Evolutionary conservation across 192 early-diverging fungal species (phyloP).

Genomic region (Coemansia sp.): DNA sequence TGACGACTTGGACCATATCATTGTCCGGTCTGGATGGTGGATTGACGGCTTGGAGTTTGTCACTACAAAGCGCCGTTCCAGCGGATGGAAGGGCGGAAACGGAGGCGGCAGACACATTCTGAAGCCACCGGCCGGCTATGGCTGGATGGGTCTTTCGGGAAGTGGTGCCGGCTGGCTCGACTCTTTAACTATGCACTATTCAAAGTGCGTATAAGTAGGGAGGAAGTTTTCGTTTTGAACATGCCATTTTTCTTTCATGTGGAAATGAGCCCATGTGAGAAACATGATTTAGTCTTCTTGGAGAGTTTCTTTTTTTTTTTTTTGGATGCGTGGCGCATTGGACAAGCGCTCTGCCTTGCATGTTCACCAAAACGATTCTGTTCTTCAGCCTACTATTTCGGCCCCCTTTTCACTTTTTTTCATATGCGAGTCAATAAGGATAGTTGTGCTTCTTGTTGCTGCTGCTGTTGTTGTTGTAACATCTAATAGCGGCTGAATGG

Average conservation of each 20-base stretch:
- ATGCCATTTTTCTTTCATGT: neutral
- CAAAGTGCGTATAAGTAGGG: conserved; percentile 15
- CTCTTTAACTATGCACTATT: conserved; percentile 57
- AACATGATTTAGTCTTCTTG: no score
- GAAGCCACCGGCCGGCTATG: conserved; percentile 55
- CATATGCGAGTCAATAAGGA: no score
- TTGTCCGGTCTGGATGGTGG: conserved; percentile 60
- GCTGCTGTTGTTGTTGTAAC: neutral
- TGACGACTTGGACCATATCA: conserved; percentile 55
- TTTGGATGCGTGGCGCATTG: conserved; percentile 4
- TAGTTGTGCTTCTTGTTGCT: neutral
- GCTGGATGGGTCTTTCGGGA: conserved; percentile 60
- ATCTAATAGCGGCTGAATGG: neutral
- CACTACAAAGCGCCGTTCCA: conserved; percentile 52
- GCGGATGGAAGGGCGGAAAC: conserved; percentile 60
- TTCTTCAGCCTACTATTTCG: neutral
- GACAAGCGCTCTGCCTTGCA: conserved; percentile 1
- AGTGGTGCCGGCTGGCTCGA: conserved; percentile 59
- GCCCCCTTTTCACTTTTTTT: no score
- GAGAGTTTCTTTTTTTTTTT: conserved; percentile 1
- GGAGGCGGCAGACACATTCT: conserved; percentile 54
- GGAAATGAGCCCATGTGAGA: no score
- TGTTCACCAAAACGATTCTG: neutral
- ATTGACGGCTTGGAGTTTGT: conserved; percentile 64
- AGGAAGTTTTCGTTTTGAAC: neutral